phyloP scores from a whole-genome alignment of 176 grass and related monocot species.

The Pontederia paniculata region DNA sequence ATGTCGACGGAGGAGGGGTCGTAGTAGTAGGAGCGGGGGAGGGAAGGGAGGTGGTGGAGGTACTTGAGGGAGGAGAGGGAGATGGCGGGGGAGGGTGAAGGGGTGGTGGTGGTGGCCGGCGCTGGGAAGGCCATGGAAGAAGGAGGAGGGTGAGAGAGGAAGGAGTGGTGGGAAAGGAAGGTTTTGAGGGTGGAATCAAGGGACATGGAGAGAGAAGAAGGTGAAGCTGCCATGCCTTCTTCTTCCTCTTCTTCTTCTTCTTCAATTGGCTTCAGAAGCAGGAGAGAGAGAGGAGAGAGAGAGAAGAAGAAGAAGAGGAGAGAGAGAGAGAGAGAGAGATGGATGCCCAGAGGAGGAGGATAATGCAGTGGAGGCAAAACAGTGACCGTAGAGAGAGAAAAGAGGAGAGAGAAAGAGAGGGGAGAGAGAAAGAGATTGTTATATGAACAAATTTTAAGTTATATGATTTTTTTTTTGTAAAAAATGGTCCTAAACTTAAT shows the following conservation, averaged over 20 bases:
- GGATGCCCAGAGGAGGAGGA: no score
- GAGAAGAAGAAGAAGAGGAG: not conserved
- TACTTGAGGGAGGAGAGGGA: not conserved
- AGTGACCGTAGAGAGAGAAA: no score
- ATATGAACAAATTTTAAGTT: no score
- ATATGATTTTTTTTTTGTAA: no score
- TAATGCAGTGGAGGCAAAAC: no score
- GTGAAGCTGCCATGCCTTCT: not conserved
- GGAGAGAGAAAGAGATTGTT: no score
- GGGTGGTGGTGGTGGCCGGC: not conserved
- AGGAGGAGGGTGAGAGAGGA: not conserved
- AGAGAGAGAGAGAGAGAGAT: not conserved
- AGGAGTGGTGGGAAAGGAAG: conserved; percentile 10
- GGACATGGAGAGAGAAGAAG: conserved; percentile 20
- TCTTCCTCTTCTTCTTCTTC: not conserved
- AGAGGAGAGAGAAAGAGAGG: no score
- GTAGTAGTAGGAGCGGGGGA: not conserved
- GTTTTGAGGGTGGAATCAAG: conserved; percentile 19
- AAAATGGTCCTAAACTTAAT: no score
- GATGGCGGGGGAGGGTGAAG: not conserved
- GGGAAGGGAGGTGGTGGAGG: conserved; percentile 2
- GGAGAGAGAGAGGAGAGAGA: not conserved
- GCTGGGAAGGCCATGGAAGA: not conserved
- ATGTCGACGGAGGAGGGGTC: not conserved
- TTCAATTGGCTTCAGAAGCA: not conserved